These are phyloP conservation scores for Zygosaccharomyces kombuchaensis DNA, from an alignment of 805 yeast species.

Conservation along the genomic window DNA sequence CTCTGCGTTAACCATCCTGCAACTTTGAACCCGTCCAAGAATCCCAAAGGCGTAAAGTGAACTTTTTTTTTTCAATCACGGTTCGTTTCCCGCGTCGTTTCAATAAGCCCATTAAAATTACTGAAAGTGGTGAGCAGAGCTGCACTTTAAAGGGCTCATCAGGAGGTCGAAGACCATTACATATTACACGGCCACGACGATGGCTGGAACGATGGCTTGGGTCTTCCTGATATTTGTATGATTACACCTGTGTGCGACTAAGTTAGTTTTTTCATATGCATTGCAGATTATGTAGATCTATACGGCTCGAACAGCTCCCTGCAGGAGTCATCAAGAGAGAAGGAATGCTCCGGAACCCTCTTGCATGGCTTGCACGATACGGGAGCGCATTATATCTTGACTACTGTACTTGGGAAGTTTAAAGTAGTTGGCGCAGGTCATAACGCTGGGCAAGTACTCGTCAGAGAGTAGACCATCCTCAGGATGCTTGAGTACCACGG, in stretches of 20 bases:
- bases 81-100: neutral
- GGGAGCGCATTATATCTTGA: conserved; percentile 51
- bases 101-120: neutral
- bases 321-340: conserved; percentile 47
- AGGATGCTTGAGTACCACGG: conserved; percentile 80
- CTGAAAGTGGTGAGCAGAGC: conserved; percentile 3
- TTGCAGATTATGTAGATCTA: conserved; percentile 3
- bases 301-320: neutral
- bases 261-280: neutral
- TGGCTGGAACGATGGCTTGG: neutral
- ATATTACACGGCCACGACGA: neutral
- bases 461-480: conserved; percentile 68
- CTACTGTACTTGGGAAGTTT: conserved; percentile 80
- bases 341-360: conserved; percentile 90
- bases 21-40: neutral
- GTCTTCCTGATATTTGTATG: neutral
- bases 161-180: conserved; percentile 1
- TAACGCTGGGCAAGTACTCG: conserved; percentile 88
- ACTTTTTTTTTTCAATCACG: neutral
- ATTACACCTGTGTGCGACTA: neutral
- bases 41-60: neutral
- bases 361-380: conserved; percentile 64
- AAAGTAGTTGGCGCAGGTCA: conserved; percentile 96
- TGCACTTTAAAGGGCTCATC: neutral
- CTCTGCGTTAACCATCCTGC: neutral